A percentile compares a stretch with the other conserved stretches of the same genome.
These are phyloP conservation scores for Russula vinacea DNA, from an alignment of 768 basidiomycete species.

Conservation along the genomic window DNA sequence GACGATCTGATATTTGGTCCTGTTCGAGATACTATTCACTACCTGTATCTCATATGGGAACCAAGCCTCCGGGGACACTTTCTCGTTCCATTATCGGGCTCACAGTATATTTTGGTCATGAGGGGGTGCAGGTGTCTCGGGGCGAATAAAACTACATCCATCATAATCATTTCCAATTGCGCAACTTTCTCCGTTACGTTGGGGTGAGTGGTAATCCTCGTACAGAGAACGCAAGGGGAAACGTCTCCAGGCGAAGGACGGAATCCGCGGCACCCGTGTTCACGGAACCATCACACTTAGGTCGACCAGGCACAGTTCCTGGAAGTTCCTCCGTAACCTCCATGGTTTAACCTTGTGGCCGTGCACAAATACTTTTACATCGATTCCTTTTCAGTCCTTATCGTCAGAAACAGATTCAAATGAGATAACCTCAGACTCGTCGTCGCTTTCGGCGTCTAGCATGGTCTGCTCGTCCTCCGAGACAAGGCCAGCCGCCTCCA, in stretches of 20 bases:
- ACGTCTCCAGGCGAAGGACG: too few species aligned
- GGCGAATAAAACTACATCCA: too few species aligned
- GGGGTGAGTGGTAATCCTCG: too few species aligned
- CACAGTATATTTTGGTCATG: too few species aligned
- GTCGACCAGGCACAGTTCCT: background rate
- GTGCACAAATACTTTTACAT: background rate
- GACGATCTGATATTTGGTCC: background rate
- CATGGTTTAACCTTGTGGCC: background rate
- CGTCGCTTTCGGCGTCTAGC: background rate
- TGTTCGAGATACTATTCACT: background rate
- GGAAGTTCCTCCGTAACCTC: background rate
- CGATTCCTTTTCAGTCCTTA: background rate
- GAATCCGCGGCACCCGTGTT: too few species aligned
- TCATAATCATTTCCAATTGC: too few species aligned
- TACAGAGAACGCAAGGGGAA: too few species aligned
- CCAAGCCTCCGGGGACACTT: too few species aligned
- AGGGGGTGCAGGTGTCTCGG: too few species aligned
- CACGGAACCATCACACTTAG: too few species aligned
- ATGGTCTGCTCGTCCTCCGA: background rate
- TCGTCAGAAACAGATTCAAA: background rate
- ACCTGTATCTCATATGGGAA: background rate
- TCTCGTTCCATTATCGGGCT: too few species aligned
- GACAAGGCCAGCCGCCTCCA: constrained; percentile 15
- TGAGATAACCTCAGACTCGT: background rate
- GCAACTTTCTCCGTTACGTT: too few species aligned